Evolutionary conservation across 768 basidiomycete species (phyloP), one percentile per base, ranked within the genome.

Genomic region (Hypsizygus marmoreus): DNA sequence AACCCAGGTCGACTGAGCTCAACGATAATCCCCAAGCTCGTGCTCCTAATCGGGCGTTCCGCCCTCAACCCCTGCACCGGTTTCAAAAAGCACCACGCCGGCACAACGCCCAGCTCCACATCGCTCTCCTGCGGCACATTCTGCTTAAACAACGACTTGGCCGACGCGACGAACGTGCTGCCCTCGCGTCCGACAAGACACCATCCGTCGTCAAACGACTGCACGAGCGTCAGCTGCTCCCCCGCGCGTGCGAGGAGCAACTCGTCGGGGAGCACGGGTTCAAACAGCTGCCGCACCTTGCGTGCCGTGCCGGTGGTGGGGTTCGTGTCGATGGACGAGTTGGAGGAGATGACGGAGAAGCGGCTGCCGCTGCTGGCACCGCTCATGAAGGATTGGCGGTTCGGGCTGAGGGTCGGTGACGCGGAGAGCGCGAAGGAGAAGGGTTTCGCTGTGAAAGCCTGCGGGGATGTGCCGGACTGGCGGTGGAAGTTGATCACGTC

Each of bases 161-260:
- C 54, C 20, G 54, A 55, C 5, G 63, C 45, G 13, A 64, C 56
- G 19, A 68, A 56, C 19, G 64, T 58, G 48, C 53, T 49, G 34
- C 58, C 61, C 49, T 84, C 78, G 22, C 84, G 71, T 14, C 79
- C 81, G 40, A 87, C 84, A 40, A 87, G 72, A 54, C 84, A 88
- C 88, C 88, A 91, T 2, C 87, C 88, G 46, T 91, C 88, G 47
- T 90, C 84, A 55, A 82, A 87, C 4, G 80, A 79, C 49, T 80
- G 78, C 3, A 88, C 71, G 22, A 89, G 65, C 1, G 75, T 77
- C 31, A 91, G 65, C 26, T 68, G 69, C 60, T 91, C 86, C 29
- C 84, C 83, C 10, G 73, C 56, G 25, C 56, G 60, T 14, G 70
- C 59, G 47, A 86, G 47, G 25, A 81, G 66, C 20, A 91, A 70